Percentiles rank a stretch among this genome's conserved stretches.
These are phyloP conservation scores for Dovyalis caffra DNA, from an alignment of 345 rosid species.

Conservation along the genomic window DNA sequence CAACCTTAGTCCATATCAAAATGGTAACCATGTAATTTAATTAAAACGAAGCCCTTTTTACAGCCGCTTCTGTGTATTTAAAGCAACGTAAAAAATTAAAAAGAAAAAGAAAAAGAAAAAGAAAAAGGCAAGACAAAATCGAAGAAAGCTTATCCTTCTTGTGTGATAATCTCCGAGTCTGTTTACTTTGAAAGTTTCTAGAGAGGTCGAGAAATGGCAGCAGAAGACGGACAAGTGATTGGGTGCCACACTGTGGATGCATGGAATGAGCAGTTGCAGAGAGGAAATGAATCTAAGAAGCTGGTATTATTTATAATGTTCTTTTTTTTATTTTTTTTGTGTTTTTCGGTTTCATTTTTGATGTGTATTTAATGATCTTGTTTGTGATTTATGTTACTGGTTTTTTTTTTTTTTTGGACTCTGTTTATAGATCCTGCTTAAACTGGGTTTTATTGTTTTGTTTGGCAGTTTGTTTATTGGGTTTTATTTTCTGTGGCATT, in stretches of 20 bases:
- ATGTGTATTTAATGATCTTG: background rate
- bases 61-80: background rate
- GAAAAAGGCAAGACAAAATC: background rate
- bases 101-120: background rate
- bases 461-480: background rate
- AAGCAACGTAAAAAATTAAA: background rate
- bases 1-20: background rate
- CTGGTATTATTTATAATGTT: conserved; percentile 42
- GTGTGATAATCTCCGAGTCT: no score
- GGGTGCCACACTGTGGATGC: conserved; percentile 62
- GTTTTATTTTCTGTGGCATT: no score
- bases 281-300: conserved; percentile 54
- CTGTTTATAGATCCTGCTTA: no score
- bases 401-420: background rate
- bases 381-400: background rate
- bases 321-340: background rate
- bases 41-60: background rate
- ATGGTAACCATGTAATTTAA: conserved; percentile 30
- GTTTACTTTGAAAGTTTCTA: background rate
- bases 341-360: background rate
- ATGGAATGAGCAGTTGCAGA: conserved; percentile 61
- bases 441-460: background rate
- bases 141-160: no score
- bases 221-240: conserved; percentile 74
- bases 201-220: conserved; percentile 32